phyloP scores from a whole-genome alignment of 2,329 filamentous ascomycete species.

The Tolypocladium inflatum region DNA sequence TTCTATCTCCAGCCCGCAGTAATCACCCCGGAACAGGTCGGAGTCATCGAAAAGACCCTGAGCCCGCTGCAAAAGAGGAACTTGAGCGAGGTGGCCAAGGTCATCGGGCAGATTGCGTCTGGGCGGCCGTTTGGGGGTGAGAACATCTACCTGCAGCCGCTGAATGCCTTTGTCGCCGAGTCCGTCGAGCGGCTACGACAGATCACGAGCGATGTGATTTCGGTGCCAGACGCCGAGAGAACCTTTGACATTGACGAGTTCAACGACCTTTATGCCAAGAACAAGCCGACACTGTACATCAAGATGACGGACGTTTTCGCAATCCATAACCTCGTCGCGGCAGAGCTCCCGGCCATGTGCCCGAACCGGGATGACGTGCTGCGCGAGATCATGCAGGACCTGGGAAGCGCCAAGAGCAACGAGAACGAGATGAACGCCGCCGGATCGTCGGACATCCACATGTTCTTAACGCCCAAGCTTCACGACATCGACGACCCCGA shows the following conservation, averaged over 20 bases:
- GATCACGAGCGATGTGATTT: constrained; percentile 69
- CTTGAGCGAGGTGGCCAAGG: constrained; percentile 80
- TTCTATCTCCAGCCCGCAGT: constrained; percentile 88
- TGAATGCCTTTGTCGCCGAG: constrained; percentile 85
- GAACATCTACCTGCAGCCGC: constrained; percentile 88
- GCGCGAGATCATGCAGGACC: constrained; percentile 83
- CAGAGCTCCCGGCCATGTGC: constrained; percentile 69
- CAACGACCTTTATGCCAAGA: constrained; percentile 93
- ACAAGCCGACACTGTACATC: constrained; percentile 97
- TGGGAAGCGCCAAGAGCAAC: constrained; percentile 93
- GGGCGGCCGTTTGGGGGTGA: constrained; percentile 87
- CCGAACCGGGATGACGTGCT: constrained; percentile 77
- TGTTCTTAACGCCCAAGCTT: constrained; percentile 82
- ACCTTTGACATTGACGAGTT: constrained; percentile 99
- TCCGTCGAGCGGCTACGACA: constrained; percentile 70
- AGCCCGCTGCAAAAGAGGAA: constrained; percentile 92
- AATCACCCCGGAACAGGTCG: constrained; percentile 82
- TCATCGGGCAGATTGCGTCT: constrained; percentile 80
- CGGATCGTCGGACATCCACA: constrained; percentile 78
- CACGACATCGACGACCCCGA: constrained; percentile 90
- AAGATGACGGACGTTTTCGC: constrained; percentile 97
- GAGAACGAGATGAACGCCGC: constrained; percentile 87
- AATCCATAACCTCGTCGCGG: constrained; percentile 79
- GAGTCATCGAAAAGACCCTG: constrained; percentile 81
- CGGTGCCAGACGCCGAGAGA: constrained; percentile 75